Percentiles rank a stretch among this genome's conserved stretches.
Evolutionary conservation across 1,284 basidiomycete species (phyloP).

Genomic region (Tylopilus microsporus): DNA sequence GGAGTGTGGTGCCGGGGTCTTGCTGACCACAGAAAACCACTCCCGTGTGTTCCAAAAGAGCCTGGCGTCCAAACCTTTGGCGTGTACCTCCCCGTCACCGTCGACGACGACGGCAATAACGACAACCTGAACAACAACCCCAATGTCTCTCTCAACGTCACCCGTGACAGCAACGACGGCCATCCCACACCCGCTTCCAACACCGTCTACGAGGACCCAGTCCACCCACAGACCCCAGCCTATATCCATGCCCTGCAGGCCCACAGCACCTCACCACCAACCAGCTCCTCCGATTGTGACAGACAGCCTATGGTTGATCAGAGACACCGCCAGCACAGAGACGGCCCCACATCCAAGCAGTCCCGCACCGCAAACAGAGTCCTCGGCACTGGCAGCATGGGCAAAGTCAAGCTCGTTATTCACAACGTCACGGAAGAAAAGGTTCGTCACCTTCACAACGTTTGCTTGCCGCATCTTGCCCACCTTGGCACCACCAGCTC

Average conservation of each 20-base stretch:
- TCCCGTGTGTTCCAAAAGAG: no score
- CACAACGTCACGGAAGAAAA: slow-evolving; percentile 52
- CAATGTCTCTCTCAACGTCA: background rate
- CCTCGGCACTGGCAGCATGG: slow-evolving; percentile 47
- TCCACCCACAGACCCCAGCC: slow-evolving; percentile 49
- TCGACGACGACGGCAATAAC: slow-evolving; percentile 6
- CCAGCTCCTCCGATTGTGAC: slow-evolving; percentile 32
- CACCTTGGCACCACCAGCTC: slow-evolving; percentile 50
- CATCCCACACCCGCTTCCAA: slow-evolving; percentile 26
- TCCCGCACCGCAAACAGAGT: slow-evolving; percentile 52
- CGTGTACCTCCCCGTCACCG: background rate
- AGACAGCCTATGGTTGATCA: slow-evolving; percentile 31
- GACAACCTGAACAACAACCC: background rate
- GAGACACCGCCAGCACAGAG: slow-evolving; percentile 32
- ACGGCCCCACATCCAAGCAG: slow-evolving; percentile 29
- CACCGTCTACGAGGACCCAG: slow-evolving; percentile 20
- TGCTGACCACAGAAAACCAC: no score
- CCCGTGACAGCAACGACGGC: slow-evolving; percentile 17
- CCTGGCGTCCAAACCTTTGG: no score
- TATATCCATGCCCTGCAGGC: slow-evolving; percentile 66
- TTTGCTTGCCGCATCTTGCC: background rate
- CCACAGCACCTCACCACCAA: slow-evolving; percentile 33
- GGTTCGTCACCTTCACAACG: slow-evolving; percentile 46
- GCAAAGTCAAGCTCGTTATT: no score
- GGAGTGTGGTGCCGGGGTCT: no score